These are phyloP conservation scores for Orbilia brochopaga DNA, from an alignment of 2,329 filamentous ascomycete genomes.

Conservation along the genomic window DNA sequence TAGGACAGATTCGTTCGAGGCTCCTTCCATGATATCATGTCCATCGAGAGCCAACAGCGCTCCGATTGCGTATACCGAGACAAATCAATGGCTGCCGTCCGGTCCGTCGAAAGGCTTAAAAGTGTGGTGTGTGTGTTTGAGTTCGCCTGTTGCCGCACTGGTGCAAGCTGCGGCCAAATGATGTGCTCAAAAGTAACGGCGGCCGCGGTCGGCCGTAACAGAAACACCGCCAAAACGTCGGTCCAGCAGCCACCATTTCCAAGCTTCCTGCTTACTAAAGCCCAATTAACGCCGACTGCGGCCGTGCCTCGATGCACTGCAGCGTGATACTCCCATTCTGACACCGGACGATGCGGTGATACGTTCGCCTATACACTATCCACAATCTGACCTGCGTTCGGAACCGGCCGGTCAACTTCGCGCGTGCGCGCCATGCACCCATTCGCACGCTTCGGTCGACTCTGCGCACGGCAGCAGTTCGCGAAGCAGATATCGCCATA, in stretches of 20 bases:
- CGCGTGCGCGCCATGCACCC: constrained; percentile 25
- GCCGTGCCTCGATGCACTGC: neutral
- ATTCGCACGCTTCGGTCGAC: constrained; percentile 32
- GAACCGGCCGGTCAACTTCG: neutral
- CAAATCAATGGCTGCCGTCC: no score
- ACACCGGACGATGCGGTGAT: neutral
- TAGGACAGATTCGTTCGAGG: no score
- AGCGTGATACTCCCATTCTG: neutral
- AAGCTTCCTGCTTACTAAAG: constrained; percentile 6
- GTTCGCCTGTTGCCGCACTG: no score
- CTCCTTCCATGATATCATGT: no score
- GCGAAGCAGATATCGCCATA: constrained; percentile 1
- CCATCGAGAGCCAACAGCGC: no score
- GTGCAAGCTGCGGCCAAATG: no score
- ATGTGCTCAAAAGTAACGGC: neutral
- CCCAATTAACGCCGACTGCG: neutral
- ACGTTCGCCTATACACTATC: neutral
- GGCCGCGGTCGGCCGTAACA: constrained; percentile 5
- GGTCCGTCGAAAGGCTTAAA: no score
- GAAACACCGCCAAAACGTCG: neutral
- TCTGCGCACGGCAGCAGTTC: constrained; percentile 31
- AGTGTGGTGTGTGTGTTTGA: no score
- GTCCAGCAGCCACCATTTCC: constrained; percentile 2
- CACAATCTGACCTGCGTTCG: neutral
- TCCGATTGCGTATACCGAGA: no score